Evolutionary conservation across 2,329 filamentous ascomycete genomes (phyloP).

Genomic region (Claviceps sp.): DNA sequence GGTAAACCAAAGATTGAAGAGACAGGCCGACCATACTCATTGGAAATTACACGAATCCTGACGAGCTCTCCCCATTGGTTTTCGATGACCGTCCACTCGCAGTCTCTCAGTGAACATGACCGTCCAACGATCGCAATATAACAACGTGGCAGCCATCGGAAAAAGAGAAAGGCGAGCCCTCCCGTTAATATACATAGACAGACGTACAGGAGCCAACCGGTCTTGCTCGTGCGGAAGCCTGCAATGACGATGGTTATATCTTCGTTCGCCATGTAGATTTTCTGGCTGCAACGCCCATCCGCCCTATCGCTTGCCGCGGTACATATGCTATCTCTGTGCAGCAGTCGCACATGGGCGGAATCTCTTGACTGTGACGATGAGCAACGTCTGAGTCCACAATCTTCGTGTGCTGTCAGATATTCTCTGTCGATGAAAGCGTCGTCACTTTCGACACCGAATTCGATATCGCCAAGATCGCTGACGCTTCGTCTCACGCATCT

Average conservation of each 20-base stretch:
- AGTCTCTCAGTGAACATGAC: slow-evolving; percentile 54
- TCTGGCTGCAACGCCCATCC: slow-evolving; percentile 62
- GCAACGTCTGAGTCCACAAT: slow-evolving; percentile 42
- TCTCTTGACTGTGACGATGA: slow-evolving; percentile 46
- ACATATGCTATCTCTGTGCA: slow-evolving; percentile 55
- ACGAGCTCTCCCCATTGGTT: slow-evolving; percentile 94
- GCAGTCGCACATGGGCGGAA: slow-evolving; percentile 50
- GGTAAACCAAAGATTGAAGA: slow-evolving; percentile 54
- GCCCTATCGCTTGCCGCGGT: slow-evolving; percentile 53
- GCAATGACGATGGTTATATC: slow-evolving; percentile 89
- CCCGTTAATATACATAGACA: slow-evolving; percentile 56
- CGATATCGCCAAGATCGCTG: slow-evolving; percentile 26
- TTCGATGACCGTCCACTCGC: slow-evolving; percentile 88
- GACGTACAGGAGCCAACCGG: slow-evolving; percentile 58
- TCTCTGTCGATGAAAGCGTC: slow-evolving; percentile 28
- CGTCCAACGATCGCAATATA: slow-evolving; percentile 63
- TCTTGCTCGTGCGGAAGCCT: slow-evolving; percentile 66
- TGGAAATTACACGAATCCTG: slow-evolving; percentile 52
- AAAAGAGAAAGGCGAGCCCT: slow-evolving; percentile 69
- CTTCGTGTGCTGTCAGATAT: slow-evolving; percentile 25
- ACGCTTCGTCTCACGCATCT: slow-evolving; percentile 17
- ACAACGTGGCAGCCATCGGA: slow-evolving; percentile 86
- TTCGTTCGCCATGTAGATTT: slow-evolving; percentile 84
- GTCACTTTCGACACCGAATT: slow-evolving; percentile 27
- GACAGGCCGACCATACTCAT: slow-evolving; percentile 38